Percentiles rank a stretch among this genome's conserved stretches.
These are phyloP conservation scores for Candida rishiriensis DNA, from an alignment of 805 yeast genomes.

Conservation along the genomic window DNA sequence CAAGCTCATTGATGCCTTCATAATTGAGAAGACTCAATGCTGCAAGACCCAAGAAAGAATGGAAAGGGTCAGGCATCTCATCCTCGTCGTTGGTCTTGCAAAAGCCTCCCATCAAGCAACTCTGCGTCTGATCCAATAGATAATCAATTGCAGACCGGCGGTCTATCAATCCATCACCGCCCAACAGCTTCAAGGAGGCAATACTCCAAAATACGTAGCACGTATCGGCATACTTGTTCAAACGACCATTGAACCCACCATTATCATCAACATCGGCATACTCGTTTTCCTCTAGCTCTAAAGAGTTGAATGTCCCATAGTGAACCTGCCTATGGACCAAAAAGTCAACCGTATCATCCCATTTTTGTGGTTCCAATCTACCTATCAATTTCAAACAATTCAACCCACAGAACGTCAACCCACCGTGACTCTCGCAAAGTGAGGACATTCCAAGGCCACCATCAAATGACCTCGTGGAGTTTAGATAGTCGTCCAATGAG, in stretches of 20 bases:
- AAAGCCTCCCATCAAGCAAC: slow-evolving; percentile 69
- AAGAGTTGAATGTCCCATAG: slow-evolving; percentile 28
- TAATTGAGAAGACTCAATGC: slow-evolving; percentile 37
- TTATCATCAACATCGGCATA: slow-evolving; percentile 43
- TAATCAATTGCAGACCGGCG: slow-evolving; percentile 34
- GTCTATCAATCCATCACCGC: slow-evolving; percentile 30
- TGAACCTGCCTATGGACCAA: slow-evolving; percentile 59
- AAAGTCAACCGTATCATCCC: slow-evolving; percentile 49
- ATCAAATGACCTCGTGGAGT: slow-evolving; percentile 35
- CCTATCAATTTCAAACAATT: slow-evolving; percentile 49
- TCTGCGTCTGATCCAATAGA: slow-evolving; percentile 54
- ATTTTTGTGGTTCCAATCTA: slow-evolving; percentile 22
- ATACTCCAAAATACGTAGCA: slow-evolving; percentile 86
- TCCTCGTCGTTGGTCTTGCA: slow-evolving; percentile 54
- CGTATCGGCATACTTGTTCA: slow-evolving; percentile 79
- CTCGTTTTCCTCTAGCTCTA: slow-evolving; percentile 25
- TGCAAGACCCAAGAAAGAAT: slow-evolving; percentile 59
- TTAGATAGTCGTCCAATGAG: slow-evolving; percentile 36
- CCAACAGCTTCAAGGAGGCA: slow-evolving; percentile 49
- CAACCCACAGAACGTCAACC: slow-evolving; percentile 80
- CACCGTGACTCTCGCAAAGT: slow-evolving; percentile 71
- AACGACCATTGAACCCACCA: slow-evolving; percentile 86
- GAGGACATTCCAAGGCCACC: slow-evolving; percentile 69
- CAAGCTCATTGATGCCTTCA: slow-evolving; percentile 8
- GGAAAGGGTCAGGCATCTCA: slow-evolving; percentile 63